Percentiles rank a stretch among this genome's conserved stretches.
These are phyloP conservation scores for Camelina hispida DNA, from an alignment of 345 rosid species.

Conservation along the genomic window DNA sequence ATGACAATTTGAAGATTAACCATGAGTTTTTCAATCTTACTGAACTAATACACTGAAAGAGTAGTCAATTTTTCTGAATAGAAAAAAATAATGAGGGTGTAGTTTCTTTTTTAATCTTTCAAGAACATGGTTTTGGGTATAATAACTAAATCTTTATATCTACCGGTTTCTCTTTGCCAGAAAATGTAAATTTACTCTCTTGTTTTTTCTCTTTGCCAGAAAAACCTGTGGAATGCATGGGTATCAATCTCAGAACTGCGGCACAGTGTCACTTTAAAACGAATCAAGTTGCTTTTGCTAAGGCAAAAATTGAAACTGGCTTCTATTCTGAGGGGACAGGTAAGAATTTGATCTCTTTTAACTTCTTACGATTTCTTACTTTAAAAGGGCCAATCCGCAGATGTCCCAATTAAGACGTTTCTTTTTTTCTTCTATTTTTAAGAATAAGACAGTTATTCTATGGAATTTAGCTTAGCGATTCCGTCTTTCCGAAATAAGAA, in stretches of 20 bases:
- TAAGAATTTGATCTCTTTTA: constrained; percentile 44
- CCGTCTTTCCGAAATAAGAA: too few species aligned
- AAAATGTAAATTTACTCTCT: constrained; percentile 12
- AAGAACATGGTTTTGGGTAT: constrained; percentile 20
- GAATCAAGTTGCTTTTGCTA: constrained; percentile 70
- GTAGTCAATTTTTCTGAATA: constrained; percentile 9
- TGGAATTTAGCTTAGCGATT: too few species aligned
- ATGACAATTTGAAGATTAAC: constrained; percentile 8
- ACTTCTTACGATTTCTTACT: constrained; percentile 27
- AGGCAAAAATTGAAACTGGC: constrained; percentile 77
- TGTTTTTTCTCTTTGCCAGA: constrained; percentile 52
- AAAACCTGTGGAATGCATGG: constrained; percentile 71
- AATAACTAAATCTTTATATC: constrained; percentile 1
- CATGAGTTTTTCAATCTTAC: constrained; percentile 23
- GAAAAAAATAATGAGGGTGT: neutral
- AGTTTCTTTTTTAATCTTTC: constrained; percentile 6
- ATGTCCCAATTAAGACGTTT: too few species aligned
- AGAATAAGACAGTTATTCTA: too few species aligned
- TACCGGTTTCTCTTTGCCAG: neutral
- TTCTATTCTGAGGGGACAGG: constrained; percentile 80
- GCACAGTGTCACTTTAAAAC: constrained; percentile 78
- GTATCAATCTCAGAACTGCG: constrained; percentile 67
- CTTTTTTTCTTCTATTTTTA: too few species aligned
- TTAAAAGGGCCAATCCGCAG: neutral
- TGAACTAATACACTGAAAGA: neutral